Conservation (phyloP, 139 green algal species). For the Gonium pectorale region DNA sequence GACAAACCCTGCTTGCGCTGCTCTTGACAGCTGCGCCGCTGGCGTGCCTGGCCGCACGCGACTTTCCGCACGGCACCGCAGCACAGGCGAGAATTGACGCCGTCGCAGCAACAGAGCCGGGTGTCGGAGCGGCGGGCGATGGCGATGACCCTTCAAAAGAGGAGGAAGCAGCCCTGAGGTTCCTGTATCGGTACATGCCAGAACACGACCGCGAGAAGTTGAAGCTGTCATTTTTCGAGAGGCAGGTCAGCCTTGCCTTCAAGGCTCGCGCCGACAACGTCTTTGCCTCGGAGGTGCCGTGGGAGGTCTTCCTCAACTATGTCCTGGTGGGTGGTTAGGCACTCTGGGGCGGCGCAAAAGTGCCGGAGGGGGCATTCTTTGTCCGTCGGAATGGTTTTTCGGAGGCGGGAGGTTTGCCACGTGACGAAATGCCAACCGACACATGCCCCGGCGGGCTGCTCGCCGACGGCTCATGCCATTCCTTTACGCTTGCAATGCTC, state of each 20-base stretch:
- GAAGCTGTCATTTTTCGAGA: neutral
- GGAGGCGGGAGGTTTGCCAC: neutral
- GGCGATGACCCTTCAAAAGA: neutral
- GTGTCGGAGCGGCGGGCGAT: too few relatives aligned
- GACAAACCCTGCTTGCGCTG: too few relatives aligned
- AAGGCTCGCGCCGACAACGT: constrained; percentile 28
- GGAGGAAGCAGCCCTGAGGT: neutral
- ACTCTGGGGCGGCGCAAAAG: too few relatives aligned
- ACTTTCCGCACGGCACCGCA: too few relatives aligned
- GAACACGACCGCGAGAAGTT: neutral
- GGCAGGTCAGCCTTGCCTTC: constrained; percentile 29
- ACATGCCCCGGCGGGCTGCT: neutral
- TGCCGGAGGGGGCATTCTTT: neutral
- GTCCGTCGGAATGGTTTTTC: neutral
- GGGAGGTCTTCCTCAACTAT: constrained; percentile 58
- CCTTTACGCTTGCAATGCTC: too few relatives aligned
- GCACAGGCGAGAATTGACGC: too few relatives aligned
- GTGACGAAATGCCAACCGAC: neutral
- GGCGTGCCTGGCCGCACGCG: too few relatives aligned
- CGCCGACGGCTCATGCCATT: neutral
- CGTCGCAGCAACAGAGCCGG: too few relatives aligned
- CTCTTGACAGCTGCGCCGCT: too few relatives aligned
- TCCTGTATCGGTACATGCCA: constrained; percentile 4
- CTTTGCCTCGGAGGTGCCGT: constrained; percentile 54
- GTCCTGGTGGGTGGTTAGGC: constrained; percentile 36